phyloP scores from a whole-genome alignment of 2,329 filamentous ascomycete genomes.

The Aspergillus quadricinctus region DNA sequence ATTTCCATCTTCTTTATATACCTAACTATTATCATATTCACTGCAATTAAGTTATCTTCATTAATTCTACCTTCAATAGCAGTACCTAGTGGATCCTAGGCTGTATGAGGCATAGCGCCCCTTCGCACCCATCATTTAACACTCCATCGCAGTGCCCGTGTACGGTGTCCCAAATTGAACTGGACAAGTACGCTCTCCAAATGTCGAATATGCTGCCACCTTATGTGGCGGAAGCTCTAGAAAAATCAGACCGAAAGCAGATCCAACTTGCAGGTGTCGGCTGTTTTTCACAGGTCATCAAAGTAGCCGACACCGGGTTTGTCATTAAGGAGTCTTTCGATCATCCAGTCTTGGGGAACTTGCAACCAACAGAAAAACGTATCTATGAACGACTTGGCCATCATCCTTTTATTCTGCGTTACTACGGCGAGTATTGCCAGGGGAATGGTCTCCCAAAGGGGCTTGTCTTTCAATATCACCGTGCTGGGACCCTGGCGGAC shows the following conservation, averaged over 20 bases:
- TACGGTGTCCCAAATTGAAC: too few relatives aligned
- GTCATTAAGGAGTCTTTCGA: conserved; percentile 4
- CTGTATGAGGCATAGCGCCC: too few relatives aligned
- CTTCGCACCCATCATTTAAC: too few relatives aligned
- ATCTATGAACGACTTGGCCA: conserved; percentile 4
- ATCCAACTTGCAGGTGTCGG: conserved; percentile 2
- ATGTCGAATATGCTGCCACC: background rate
- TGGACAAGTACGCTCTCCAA: too few relatives aligned
- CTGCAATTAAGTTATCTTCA: too few relatives aligned
- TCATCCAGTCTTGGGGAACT: background rate
- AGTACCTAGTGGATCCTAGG: background rate
- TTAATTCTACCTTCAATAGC: too few relatives aligned
- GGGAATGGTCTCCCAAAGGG: background rate
- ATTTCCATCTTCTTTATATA: too few relatives aligned
- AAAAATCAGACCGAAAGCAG: background rate
- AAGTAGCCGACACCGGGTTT: conserved; percentile 2
- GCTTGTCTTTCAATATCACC: conserved; percentile 1
- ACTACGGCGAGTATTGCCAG: conserved; percentile 3
- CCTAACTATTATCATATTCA: too few relatives aligned
- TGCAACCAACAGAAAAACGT: conserved; percentile 2
- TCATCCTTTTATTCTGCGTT: conserved; percentile 2
- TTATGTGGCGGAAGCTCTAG: background rate
- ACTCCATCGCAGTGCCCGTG: too few relatives aligned
- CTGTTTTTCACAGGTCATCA: conserved; percentile 4
- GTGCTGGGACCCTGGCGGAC: background rate